Evolutionary conservation across 306 rosid genomes (phyloP).

Genomic region (Carpinus viminea): DNA sequence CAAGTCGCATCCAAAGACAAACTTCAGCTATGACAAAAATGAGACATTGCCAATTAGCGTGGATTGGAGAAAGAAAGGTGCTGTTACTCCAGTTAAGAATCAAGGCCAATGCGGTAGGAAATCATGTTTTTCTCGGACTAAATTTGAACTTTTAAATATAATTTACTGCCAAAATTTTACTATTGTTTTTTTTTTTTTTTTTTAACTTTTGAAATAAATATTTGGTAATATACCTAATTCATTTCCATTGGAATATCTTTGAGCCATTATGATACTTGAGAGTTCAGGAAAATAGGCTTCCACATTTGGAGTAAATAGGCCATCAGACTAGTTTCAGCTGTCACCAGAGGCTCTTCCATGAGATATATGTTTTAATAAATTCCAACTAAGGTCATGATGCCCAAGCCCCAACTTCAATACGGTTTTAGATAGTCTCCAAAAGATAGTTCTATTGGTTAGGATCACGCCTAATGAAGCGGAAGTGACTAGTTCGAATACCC

Average conservation of each 20-base stretch:
- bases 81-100: constrained; percentile 61
- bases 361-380: background rate
- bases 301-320: too few relatives aligned
- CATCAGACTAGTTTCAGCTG: too few relatives aligned
- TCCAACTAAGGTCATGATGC: background rate
- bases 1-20: background rate
- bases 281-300: background rate
- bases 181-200: background rate
- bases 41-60: constrained; percentile 36
- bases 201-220: background rate
- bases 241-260: background rate
- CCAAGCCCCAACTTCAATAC: background rate
- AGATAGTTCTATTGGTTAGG: too few relatives aligned
- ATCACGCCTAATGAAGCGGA: too few relatives aligned
- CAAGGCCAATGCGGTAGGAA: constrained; percentile 77
- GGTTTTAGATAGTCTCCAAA: background rate
- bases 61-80: constrained; percentile 74
- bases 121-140: background rate
- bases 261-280: background rate
- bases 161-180: background rate
- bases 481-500: too few relatives aligned
- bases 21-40: constrained; percentile 32
- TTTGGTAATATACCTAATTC: background rate
- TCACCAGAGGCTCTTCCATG: background rate
- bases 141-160: background rate